phyloP scores from a whole-genome alignment of 2,329 filamentous ascomycete species.

The Cytospora paraplurivora region DNA sequence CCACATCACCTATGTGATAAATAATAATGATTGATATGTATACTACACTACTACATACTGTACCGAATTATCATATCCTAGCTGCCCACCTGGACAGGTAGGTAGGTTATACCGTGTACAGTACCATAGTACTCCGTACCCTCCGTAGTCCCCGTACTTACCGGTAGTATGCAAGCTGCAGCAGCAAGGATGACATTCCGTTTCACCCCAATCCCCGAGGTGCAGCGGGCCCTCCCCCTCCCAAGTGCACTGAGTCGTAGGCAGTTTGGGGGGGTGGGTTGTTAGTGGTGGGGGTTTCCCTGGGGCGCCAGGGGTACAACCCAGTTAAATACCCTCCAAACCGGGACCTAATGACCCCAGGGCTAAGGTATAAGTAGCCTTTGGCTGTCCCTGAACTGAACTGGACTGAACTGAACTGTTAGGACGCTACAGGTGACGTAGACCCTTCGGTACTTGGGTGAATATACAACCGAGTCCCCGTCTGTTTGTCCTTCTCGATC shows the following conservation, averaged over 20 bases:
- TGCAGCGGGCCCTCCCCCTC: too few species aligned
- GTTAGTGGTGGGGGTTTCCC: not conserved
- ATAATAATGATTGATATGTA: too few species aligned
- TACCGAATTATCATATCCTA: too few species aligned
- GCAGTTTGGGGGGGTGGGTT: not conserved
- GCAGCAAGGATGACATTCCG: slow-evolving; percentile 18
- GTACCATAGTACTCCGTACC: too few species aligned
- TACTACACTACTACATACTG: too few species aligned
- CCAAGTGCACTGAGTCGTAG: not conserved
- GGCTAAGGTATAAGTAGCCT: too few species aligned
- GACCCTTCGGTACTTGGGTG: not conserved
- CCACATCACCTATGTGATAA: too few species aligned
- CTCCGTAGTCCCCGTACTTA: too few species aligned
- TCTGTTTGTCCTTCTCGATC: not conserved
- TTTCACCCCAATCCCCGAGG: not conserved
- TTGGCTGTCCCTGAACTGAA: too few species aligned
- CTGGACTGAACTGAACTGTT: not conserved
- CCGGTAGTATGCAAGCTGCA: not conserved
- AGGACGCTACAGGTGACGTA: not conserved
- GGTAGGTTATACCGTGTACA: too few species aligned
- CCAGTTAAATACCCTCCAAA: not conserved
- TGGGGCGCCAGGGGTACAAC: not conserved
- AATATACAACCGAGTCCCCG: not conserved
- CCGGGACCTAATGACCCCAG: not conserved
- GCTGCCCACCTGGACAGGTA: too few species aligned